These are phyloP conservation scores for Candida hispaniensis DNA, from an alignment of 805 yeast genomes.

Conservation along the genomic window DNA sequence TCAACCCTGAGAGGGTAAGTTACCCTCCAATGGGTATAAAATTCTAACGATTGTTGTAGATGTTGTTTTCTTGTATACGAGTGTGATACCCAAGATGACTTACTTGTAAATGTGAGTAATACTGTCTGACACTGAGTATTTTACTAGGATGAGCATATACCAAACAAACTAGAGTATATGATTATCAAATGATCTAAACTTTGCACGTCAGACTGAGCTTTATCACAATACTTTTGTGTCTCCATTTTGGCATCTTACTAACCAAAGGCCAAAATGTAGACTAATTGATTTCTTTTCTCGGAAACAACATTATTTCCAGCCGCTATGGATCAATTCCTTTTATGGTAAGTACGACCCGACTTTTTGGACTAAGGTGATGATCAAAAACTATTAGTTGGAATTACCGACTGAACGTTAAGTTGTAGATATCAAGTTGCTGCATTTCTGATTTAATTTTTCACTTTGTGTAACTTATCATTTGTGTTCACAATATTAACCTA, in stretches of 20 bases:
- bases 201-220: constrained; percentile 17
- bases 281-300: constrained; percentile 1
- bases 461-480: constrained; percentile 1
- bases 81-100: too few species aligned
- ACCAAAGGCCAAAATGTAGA: background rate
- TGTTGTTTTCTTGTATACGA: too few species aligned
- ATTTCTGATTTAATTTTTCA: constrained; percentile 30
- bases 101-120: too few species aligned
- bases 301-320: background rate
- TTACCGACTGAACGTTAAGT: constrained; percentile 88
- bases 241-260: constrained; percentile 9
- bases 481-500: constrained; percentile 10
- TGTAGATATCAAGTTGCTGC: constrained; percentile 58
- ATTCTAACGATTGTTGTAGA: too few species aligned
- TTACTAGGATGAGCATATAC: too few species aligned
- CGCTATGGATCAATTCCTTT: background rate
- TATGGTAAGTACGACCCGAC: constrained; percentile 14
- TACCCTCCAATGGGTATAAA: too few species aligned
- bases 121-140: too few species aligned
- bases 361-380: constrained; percentile 26
- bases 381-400: constrained; percentile 90
- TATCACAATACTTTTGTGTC: constrained; percentile 4
- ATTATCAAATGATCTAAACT: constrained; percentile 37
- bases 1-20: too few species aligned
- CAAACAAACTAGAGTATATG: constrained; percentile 60